Conservation (phyloP, 2,329 filamentous ascomycete genomes). For the Pezicula neosporulosa region DNA sequence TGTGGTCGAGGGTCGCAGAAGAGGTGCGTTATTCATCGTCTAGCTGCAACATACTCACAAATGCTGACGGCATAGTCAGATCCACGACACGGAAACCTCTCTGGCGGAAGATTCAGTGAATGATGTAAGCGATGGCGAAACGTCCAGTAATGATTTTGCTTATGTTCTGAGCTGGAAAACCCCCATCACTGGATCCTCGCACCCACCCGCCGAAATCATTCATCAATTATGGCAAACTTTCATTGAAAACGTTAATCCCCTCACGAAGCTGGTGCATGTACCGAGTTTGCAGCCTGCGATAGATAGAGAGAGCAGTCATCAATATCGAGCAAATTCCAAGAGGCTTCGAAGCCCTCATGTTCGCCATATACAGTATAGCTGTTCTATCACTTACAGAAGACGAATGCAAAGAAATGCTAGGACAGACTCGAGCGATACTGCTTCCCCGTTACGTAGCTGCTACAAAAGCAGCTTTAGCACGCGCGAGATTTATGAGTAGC, state of each 20-base stretch:
- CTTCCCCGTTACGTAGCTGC: constrained; percentile 32
- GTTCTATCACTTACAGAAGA: constrained; percentile 55
- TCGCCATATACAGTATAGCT: constrained; percentile 58
- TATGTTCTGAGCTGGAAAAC: constrained; percentile 11
- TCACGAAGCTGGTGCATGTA: constrained; percentile 65
- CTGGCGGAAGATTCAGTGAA: neutral
- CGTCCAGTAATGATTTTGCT: neutral
- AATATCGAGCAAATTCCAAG: constrained; percentile 26
- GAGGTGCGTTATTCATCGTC: constrained; percentile 13
- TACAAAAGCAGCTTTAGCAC: constrained; percentile 44
- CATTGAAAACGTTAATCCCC: constrained; percentile 63
- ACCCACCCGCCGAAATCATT: constrained; percentile 43
- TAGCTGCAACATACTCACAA: no score
- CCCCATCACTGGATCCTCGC: constrained; percentile 15
- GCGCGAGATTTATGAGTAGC: constrained; percentile 54
- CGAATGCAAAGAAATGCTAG: constrained; percentile 34
- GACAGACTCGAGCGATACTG: constrained; percentile 16
- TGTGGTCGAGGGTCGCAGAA: constrained; percentile 26
- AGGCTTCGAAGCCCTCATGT: constrained; percentile 67
- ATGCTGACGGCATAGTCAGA: neutral
- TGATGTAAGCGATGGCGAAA: neutral
- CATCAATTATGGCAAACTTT: constrained; percentile 66
- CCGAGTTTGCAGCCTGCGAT: constrained; percentile 62
- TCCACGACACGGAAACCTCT: neutral
- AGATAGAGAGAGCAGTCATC: constrained; percentile 56